These are phyloP conservation scores for Colletotrichum liriopes DNA, from an alignment of 2,329 filamentous ascomycete genomes.

Conservation along the genomic window DNA sequence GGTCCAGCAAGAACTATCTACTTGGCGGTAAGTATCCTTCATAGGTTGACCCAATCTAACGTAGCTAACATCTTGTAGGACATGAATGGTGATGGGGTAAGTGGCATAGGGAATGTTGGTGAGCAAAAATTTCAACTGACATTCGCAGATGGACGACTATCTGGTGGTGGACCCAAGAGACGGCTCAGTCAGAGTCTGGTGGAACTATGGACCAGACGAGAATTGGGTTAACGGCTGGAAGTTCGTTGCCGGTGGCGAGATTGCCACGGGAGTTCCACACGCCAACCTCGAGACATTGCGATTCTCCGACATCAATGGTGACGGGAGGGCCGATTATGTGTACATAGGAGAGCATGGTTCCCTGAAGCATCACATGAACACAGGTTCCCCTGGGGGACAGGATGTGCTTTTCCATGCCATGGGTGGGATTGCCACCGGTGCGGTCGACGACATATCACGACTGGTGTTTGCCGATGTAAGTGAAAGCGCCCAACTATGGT, in stretches of 20 bases:
- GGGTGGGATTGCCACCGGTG: conserved; percentile 43
- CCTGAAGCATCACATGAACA: conserved; percentile 45
- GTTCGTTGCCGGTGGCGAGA: conserved; percentile 45
- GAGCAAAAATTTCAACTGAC: not conserved
- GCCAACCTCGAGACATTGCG: conserved; percentile 46
- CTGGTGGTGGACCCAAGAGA: conserved; percentile 39
- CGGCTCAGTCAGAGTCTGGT: conserved; percentile 43
- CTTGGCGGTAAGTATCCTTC: conserved; percentile 26
- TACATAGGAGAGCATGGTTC: conserved; percentile 45
- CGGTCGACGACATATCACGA: conserved; percentile 36
- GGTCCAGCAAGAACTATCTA: conserved; percentile 25
- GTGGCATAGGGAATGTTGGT: not conserved
- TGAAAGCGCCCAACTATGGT: not conserved
- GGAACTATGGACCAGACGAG: conserved; percentile 44
- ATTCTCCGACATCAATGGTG: conserved; percentile 49
- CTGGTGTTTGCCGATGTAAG: conserved; percentile 43
- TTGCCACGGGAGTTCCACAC: conserved; percentile 46
- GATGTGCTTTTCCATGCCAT: conserved; percentile 37
- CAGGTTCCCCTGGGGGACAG: conserved; percentile 38
- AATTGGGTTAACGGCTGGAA: conserved; percentile 45
- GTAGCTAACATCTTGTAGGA: conserved; percentile 20
- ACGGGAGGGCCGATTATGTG: conserved; percentile 48
- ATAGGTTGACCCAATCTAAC: no score
- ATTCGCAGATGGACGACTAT: conserved; percentile 43
- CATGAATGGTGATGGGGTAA: conserved; percentile 45